Evolutionary conservation across 352 stramenopile genomes (phyloP), one percentile per base, ranked within the genome.

Genomic region (Pythium angustatum): DNA sequence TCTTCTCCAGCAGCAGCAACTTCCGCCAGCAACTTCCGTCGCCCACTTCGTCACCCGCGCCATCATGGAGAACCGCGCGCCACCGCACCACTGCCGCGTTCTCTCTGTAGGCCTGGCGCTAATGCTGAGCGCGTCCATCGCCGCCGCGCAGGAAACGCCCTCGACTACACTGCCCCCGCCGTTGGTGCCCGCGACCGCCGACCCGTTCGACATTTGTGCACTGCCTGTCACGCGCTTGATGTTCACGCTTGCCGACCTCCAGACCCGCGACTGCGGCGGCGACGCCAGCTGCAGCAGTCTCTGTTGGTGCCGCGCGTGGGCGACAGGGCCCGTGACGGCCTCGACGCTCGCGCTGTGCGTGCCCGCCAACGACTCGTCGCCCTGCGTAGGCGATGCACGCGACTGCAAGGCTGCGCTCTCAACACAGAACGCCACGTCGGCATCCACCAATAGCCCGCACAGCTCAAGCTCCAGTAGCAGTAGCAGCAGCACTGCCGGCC

Each of bases 151-250:
- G 27, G 6, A 51, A 27, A 28, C 21, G 26, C 10, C 51, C 3
- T 24, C 19, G 2, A 24, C 30, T 12, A 22, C 26, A 5, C 26
- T 15, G 17, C 44, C 24, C n/a, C n/a, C n/a, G n/a, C n/a, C n/a
- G n/a, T n/a, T n/a, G n/a, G n/a, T n/a, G 5, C 17, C 34, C 6
- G 27, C 38, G 17, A 11, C 26, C 14, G 88, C 87, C 53, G 58
- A 74, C 21, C 40, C 54, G 27, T 27, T 52, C 22, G 54, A 61
- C 48, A 68, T 68, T 36, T 68, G 71, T 66, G 72, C 77, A 84
- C 55, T 88, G 58, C 68, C 64, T 58, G 57, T 74, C 22, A 36
- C 72, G 58, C 77, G 62, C 26, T 50, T 60, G 55, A 67, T 72
- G 40, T 77, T 72, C 63, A 66, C 44, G 30, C 67, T 78, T 40